A percentile compares a stretch with the other conserved stretches of the same genome.
phyloP scores from a whole-genome alignment of 2,329 filamentous ascomycete species.

The Aureobasidium mangrovei region DNA sequence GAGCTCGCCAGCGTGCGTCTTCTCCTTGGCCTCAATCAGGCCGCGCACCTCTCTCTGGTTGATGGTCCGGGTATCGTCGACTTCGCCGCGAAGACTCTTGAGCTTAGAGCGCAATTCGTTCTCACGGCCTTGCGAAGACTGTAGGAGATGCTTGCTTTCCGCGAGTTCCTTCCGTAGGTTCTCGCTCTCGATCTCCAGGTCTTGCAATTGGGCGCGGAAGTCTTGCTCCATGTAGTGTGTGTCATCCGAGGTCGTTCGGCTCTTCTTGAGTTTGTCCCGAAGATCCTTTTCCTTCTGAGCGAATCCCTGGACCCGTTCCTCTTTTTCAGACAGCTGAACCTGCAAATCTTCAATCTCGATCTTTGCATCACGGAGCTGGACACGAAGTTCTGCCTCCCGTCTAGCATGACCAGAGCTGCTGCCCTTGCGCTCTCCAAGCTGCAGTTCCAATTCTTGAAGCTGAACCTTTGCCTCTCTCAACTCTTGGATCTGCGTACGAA shows the following conservation, averaged over 20 bases:
- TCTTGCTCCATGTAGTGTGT: slow-evolving; percentile 31
- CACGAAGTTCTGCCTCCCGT: slow-evolving; percentile 33
- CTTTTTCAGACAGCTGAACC: slow-evolving; percentile 36
- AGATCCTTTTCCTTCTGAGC: slow-evolving; percentile 36
- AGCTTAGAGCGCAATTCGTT: slow-evolving; percentile 28
- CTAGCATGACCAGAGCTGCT: slow-evolving; percentile 28
- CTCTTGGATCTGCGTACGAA: slow-evolving; percentile 28
- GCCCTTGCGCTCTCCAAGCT: slow-evolving; percentile 40
- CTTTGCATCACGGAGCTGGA: slow-evolving; percentile 26
- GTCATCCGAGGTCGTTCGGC: slow-evolving; percentile 19
- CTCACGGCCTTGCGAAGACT: slow-evolving; percentile 25
- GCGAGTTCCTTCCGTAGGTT: slow-evolving; percentile 29
- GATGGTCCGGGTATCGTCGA: slow-evolving; percentile 18
- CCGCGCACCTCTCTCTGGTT: slow-evolving; percentile 25
- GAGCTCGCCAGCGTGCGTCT: slow-evolving; percentile 64
- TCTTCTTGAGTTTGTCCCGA: slow-evolving; percentile 24
- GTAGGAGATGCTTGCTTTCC: slow-evolving; percentile 25
- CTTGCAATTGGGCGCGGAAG: slow-evolving; percentile 30
- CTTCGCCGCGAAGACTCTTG: slow-evolving; percentile 20
- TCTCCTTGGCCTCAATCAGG: slow-evolving; percentile 43
- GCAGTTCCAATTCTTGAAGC: slow-evolving; percentile 28
- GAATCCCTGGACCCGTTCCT: slow-evolving; percentile 27
- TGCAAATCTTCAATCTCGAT: slow-evolving; percentile 26
- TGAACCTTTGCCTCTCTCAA: slow-evolving; percentile 25
- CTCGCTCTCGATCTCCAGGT: slow-evolving; percentile 33